Percentiles rank a stretch among this genome's conserved stretches.
Conservation (phyloP, 2,329 filamentous ascomycete species). For the Botrytis squamosa region DNA sequence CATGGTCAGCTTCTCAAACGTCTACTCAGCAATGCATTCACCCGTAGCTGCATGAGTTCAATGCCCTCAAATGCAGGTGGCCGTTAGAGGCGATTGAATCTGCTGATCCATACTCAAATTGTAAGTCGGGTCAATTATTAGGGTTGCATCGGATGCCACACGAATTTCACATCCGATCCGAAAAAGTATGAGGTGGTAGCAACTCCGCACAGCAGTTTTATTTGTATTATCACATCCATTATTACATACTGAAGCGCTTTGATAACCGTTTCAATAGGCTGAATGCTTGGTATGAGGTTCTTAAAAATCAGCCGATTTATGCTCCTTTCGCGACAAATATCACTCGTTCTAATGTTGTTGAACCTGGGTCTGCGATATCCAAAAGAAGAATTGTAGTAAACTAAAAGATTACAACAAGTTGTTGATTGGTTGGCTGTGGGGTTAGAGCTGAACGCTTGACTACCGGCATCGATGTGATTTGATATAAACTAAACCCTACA, state of each 20-base stretch:
- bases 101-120: neutral
- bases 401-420: neutral
- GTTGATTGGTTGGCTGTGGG: neutral
- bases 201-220: constrained; percentile 13
- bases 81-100: constrained; percentile 5
- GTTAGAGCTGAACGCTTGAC: constrained; percentile 13
- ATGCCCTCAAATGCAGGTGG: constrained; percentile 13
- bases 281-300: neutral
- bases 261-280: constrained; percentile 9
- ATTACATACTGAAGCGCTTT: constrained; percentile 15
- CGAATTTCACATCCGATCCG: constrained; percentile 9
- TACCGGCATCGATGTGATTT: constrained; percentile 10
- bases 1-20: constrained; percentile 11
- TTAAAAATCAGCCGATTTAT: constrained; percentile 19
- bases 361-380: neutral
- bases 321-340: constrained; percentile 1
- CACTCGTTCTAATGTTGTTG: neutral
- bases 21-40: constrained; percentile 8
- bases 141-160: constrained; percentile 14
- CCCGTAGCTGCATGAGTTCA: neutral
- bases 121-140: neutral
- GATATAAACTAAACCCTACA: constrained; percentile 2
- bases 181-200: neutral
- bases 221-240: constrained; percentile 13
- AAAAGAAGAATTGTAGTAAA: neutral